Evolutionary conservation across 164 flowering plant genomes (phyloP), one percentile per base, ranked within the genome.

Genomic region (Magnolia kwangsiensis): DNA sequence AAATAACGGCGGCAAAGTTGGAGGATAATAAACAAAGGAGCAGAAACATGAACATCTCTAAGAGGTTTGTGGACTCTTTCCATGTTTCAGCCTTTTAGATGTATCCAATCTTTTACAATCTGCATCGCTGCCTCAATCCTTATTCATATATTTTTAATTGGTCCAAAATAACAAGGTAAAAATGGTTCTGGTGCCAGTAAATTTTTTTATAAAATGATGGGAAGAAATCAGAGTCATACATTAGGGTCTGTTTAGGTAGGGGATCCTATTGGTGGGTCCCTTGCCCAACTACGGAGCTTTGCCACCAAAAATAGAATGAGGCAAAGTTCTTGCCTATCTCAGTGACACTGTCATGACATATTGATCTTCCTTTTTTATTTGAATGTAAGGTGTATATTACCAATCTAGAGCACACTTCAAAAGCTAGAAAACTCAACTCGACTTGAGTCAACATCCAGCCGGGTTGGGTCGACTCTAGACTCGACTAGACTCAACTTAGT

Each of bases 21-120:
- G 88, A 91, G 55, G 81, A 86, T 31, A 83, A 75, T 71, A 86
- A 75, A 69, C 82, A 78, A 76, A 86, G 77, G 72, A 86, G 10
- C 13, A 79, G 81, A 81, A 83, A 11, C 71, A 65, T 76, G 69
- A 83, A 71, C 82, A 72, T 84, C 50, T 67, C 86, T 8, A 88
- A 78, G 87, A 84, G 91, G 92, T 89, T 50, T 37, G 64, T 13
- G n/a, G 45, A 68, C 37, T 9, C 58, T 16, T 2, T 67, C 24
- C 21, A 10, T 49, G 11, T 61, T 13, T 49, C 8, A 55, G 61
- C 16, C 18, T 55, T 55, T 20, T 75, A 29, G 8, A 74, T 24
- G 19, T 5, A 19, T 31, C 24, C 9, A 11, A 63, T 21, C 66
- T 49, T 8, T 21, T 49, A n/a, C 24, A 72, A 1, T 51, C 19